Evolutionary conservation across 179 eudicot genomes (phyloP).

Genomic region (Monotropa hypopitys): DNA sequence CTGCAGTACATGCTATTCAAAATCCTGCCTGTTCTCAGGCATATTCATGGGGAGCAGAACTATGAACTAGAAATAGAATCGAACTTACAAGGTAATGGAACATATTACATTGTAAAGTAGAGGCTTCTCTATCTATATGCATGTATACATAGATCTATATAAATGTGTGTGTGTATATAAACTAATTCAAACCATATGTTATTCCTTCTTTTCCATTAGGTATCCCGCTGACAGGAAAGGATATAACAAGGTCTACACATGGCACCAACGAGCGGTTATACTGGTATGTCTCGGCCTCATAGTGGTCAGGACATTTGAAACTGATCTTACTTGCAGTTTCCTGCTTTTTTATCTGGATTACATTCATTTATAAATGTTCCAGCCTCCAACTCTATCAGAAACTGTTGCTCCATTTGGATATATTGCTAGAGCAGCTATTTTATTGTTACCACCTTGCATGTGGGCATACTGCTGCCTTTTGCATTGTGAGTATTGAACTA

Average conservation of each 20-base stretch:
- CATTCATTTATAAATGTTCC: background rate
- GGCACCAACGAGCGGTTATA: conserved; percentile 9
- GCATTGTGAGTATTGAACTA: background rate
- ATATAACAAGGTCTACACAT: conserved; percentile 12
- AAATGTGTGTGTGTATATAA: background rate
- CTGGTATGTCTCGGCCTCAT: conserved; percentile 7
- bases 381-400: background rate
- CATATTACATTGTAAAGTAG: background rate
- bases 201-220: background rate
- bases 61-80: conserved; percentile 9
- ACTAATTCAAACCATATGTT: background rate
- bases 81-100: conserved; percentile 8
- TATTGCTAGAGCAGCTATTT: background rate
- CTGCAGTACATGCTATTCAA: conserved; percentile 8
- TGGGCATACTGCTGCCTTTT: background rate
- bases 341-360: background rate
- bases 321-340: background rate
- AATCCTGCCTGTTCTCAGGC: conserved; percentile 9
- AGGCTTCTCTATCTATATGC: background rate
- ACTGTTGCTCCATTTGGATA: background rate
- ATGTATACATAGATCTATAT: background rate
- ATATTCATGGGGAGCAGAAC: conserved; percentile 10
- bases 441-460: background rate
- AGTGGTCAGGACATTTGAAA: background rate
- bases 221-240: conserved; percentile 3